Conservation (phyloP, 176 grass and related monocot species). For the Aechmea fasciata region DNA sequence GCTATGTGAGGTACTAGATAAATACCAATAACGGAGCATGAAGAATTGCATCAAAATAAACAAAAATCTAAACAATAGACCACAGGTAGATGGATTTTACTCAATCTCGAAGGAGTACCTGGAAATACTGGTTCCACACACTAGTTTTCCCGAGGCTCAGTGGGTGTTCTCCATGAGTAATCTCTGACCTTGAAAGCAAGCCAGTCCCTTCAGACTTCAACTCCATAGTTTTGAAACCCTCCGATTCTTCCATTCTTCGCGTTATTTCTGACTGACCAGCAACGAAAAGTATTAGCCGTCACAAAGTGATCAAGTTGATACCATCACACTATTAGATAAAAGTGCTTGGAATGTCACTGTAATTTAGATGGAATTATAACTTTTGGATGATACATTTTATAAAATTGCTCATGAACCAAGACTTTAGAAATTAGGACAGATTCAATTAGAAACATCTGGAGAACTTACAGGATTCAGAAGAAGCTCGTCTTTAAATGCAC, state of each 20-base stretch:
- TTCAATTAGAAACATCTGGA: background rate
- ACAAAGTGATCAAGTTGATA: background rate
- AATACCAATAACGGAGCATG: background rate
- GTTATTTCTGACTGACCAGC: conserved; percentile 93
- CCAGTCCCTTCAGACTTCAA: conserved; percentile 46
- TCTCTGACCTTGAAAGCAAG: conserved; percentile 64
- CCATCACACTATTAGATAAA: no score
- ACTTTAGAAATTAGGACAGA: background rate
- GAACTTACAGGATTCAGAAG: conserved; percentile 89
- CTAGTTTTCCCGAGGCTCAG: conserved; percentile 85
- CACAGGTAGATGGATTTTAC: background rate
- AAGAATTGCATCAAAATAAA: background rate
- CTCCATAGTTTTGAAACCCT: conserved; percentile 40
- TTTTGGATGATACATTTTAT: no score
- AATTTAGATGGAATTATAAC: no score
- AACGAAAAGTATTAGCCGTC: conserved; percentile 26
- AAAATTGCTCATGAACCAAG: no score
- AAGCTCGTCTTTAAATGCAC: conserved; percentile 81
- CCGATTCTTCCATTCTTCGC: conserved; percentile 68
- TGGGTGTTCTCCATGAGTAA: conserved; percentile 79
- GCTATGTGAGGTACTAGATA: background rate
- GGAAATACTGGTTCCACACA: conserved; percentile 96
- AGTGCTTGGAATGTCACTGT: no score
- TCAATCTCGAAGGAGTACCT: conserved; percentile 36
- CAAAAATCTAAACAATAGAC: background rate